Base-by-base conservation (phyloP, 176 grass and related monocot genomes). In the Phyllostachys edulis region DNA sequence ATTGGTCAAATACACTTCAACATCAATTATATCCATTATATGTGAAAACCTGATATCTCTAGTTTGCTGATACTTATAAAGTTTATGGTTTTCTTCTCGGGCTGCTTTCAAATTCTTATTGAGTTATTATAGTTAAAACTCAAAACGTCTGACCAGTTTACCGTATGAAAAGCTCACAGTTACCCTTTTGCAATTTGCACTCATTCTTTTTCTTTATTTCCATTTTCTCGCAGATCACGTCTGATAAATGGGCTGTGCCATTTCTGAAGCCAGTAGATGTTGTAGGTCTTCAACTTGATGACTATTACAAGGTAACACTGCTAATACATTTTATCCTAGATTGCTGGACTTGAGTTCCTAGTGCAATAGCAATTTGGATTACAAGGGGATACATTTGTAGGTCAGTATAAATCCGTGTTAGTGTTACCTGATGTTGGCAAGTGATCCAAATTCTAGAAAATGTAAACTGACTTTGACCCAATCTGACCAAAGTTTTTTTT, bases 231-330 rank as follows among this genome's bases (percentile, higher is more conserved):
- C 85, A 97, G 95, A 88, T 98, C 70, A 91, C 87, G 36, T 80
- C 75, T 79, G 72, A 95, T 68, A 84, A 92, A 77, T 88, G 86
- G 87, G 87, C 96, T 6, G 63, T 59, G 42, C 96, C 91, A 70
- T 95, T 98, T 91, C 63, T 93, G 85, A 32, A 91, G 4, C 96
- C 96, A 6, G 96, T 98, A 66, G 96, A 98, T 83, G 91, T 90
- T 75, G 81, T 90, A 83, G 83, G 47, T 10, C 91, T 95, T 71
- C 18, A 88, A n/a, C 83, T 92, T 74, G 77, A 88, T 88, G 96
- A 98, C 52, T 98, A 95, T 83, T 39, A 98, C 71, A 86, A 94
- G 83, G 95, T 97, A 90, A 82, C 24, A 18, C 69, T 77, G 34
- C 12, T 69, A 34, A 10, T 75, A 59, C 51, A 74, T 36, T 73